A percentile compares a stretch with the other conserved stretches of the same genome.
These are phyloP conservation scores for Fraxinus dipetala DNA, from an alignment of 305 asterid genomes.

Conservation along the genomic window DNA sequence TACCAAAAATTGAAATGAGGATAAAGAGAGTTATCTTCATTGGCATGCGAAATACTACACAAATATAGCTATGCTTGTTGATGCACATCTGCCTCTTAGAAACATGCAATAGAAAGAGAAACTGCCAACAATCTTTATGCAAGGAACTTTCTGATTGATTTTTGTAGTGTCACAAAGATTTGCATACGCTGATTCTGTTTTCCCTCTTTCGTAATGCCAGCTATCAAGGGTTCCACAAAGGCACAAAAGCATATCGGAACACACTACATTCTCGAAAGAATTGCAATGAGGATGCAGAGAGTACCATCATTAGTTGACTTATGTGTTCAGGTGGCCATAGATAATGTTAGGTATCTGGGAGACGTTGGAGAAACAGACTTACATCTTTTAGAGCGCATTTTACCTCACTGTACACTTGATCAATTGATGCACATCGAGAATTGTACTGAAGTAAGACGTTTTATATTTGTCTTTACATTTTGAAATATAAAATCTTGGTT, in stretches of 20 bases:
- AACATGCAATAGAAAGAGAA: neutral
- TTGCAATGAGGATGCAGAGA: conserved; percentile 26
- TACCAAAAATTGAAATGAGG: neutral
- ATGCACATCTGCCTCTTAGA: neutral
- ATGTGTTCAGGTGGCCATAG: conserved; percentile 68
- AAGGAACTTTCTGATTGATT: neutral
- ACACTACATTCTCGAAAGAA: neutral
- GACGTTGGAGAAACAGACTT: conserved; percentile 80
- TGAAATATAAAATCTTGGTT: conserved; percentile 3
- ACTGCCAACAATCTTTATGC: neutral
- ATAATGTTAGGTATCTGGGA: conserved; percentile 75
- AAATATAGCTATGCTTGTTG: neutral
- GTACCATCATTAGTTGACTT: conserved; percentile 78
- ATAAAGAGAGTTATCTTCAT: neutral
- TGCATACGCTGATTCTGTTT: neutral
- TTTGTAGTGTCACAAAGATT: conserved; percentile 6
- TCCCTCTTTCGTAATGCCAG: neutral
- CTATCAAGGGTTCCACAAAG: conserved; percentile 30
- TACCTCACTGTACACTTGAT: conserved; percentile 69
- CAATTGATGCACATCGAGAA: conserved; percentile 71
- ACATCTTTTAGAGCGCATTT: conserved; percentile 71
- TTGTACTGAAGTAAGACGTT: conserved; percentile 40
- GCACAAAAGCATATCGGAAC: neutral
- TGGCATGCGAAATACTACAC: neutral
- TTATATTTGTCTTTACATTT: neutral